Evolutionary conservation across 2,329 filamentous ascomycete species (phyloP), one percentile per base, ranked within the genome.

Genomic region (Pezicula rhizophila): DNA sequence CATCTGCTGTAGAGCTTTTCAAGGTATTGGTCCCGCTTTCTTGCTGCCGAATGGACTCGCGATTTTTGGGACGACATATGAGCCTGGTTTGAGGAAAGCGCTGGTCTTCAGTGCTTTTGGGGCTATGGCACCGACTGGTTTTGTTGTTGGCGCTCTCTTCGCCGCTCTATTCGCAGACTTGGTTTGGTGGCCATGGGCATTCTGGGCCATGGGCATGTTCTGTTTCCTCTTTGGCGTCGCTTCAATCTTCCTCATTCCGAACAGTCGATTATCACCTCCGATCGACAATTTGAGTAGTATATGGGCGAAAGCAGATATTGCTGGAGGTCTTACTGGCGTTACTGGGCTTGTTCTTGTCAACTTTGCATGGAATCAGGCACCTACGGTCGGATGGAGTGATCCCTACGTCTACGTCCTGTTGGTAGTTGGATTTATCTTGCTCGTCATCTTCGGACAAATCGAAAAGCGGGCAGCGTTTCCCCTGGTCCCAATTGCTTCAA

Each of bases 401-500:
- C 34, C 34, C 34, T 37, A 37, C 17, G 34, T 52, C 45, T 45
- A 47, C 48, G 66, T 76, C 0, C 65, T 77, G 1, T 67, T 87
- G 0, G 74, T 85, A 34, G 51, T 84, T 2, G 81, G 82, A 0
- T 49, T 79, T 2, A 34, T 81, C 0, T 64, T 85, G 2, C 63
- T 82, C 2, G 66, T 63, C 0, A 57, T 71, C 1, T 87, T 87
- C 59, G 72, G 79, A 45, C 73, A 73, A 63, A 60, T 77, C 49
- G 71, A 82, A 58, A 53, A 69, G 46, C 62, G 71, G 17, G 51
- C 45, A 8, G 68, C 77, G 1, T 62, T 74, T 28, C 82, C 82
- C 0, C 68, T 87, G 0, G 68, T 87, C 8, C 82, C 83, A 0
- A 71, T 83, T 50, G 66, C 68, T 17, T 75, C 66, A 44, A 66